phyloP scores from a whole-genome alignment of 441 rosid species.

The Corymbia calophylla region DNA sequence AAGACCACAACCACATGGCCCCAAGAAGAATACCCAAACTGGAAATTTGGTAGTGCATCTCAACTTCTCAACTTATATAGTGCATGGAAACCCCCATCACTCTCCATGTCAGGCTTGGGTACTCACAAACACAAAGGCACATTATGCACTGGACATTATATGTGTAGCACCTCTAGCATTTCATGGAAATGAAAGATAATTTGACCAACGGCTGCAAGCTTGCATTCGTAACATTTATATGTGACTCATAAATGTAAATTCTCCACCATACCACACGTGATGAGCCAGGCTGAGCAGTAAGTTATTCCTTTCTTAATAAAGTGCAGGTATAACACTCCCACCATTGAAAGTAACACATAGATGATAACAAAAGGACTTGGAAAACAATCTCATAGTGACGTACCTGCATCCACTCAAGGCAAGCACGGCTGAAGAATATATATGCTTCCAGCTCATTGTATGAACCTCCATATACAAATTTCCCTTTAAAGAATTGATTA shows the following conservation, averaged over 20 bases:
- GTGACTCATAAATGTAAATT: not conserved
- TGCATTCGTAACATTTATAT: not conserved
- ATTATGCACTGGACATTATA: not conserved
- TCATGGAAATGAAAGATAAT: not conserved
- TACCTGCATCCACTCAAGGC: constrained; percentile 70
- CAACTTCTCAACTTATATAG: not conserved
- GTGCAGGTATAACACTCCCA: not conserved
- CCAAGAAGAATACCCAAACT: not conserved
- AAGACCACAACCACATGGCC: not conserved
- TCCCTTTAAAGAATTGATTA: constrained; percentile 47
- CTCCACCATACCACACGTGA: not conserved
- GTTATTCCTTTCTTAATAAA: not conserved
- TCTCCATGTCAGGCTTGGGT: not conserved
- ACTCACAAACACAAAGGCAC: not conserved
- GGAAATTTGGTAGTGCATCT: not conserved
- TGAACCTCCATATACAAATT: constrained; percentile 43
- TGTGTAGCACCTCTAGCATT: not conserved
- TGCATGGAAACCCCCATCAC: not conserved
- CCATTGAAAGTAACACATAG: not conserved
- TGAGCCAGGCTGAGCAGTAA: not conserved
- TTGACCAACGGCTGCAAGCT: not conserved
- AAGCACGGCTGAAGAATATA: constrained; percentile 49
- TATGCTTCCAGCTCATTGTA: constrained; percentile 54
- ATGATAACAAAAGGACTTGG: no score
- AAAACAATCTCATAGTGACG: no score